phyloP scores from a whole-genome alignment of 2,329 filamentous ascomycete species.

The Hortaea sp. region DNA sequence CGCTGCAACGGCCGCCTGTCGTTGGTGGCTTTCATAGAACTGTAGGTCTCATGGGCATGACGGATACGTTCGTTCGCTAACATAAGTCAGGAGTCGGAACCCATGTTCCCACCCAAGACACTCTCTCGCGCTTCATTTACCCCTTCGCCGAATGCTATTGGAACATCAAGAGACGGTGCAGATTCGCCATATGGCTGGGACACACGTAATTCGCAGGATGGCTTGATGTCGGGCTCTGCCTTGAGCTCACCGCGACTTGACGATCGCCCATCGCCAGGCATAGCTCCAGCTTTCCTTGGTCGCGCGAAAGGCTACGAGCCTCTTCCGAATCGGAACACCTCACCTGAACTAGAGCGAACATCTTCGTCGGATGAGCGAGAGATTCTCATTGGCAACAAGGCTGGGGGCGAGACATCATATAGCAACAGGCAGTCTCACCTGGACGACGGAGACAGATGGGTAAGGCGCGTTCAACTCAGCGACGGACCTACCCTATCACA shows the following conservation, averaged over 20 bases:
- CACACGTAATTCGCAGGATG: constrained; percentile 21
- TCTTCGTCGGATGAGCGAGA: constrained; percentile 11
- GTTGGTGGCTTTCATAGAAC: constrained; percentile 9
- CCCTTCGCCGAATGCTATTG: constrained; percentile 16
- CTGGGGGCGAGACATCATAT: constrained; percentile 10
- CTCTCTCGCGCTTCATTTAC: constrained; percentile 20
- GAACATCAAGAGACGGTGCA: constrained; percentile 12
- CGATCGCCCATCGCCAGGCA: constrained; percentile 13
- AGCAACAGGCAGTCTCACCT: constrained; percentile 16
- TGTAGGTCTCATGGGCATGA: constrained; percentile 5
- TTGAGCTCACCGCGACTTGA: constrained; percentile 20
- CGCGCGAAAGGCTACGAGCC: constrained; percentile 21
- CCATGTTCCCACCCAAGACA: constrained; percentile 23
- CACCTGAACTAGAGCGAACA: constrained; percentile 16
- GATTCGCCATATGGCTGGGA: constrained; percentile 24
- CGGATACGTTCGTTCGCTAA: constrained; percentile 5
- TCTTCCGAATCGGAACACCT: constrained; percentile 18
- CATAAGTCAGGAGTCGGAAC: constrained; percentile 20
- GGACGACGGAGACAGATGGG: constrained; percentile 19
- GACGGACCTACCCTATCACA: constrained; percentile 5
- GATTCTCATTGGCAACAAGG: constrained; percentile 8
- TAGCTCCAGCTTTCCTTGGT: constrained; percentile 20
- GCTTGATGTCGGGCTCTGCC: constrained; percentile 17
- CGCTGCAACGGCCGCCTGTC: constrained; percentile 11
- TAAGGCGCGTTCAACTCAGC: constrained; percentile 13